Conservation (phyloP, 441 rosid species). For the Corymbia calophylla region DNA sequence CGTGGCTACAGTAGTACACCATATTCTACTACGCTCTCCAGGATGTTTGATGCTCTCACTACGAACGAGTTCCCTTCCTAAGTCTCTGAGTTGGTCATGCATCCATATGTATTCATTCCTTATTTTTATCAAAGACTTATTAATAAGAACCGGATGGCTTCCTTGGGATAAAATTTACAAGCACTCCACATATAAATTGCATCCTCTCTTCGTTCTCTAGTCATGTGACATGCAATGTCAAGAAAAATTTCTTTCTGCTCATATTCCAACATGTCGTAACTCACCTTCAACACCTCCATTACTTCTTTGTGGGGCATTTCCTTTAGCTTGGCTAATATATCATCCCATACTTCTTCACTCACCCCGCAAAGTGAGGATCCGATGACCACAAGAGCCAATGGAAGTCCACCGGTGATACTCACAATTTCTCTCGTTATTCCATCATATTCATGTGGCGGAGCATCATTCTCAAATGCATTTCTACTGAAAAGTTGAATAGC, state of each 20-base stretch:
- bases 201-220: not conserved
- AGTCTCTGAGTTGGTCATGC: not conserved
- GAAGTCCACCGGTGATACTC: not conserved
- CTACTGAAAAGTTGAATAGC: not conserved
- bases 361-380: not conserved
- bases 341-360: not conserved
- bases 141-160: rapidly evolving
- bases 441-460: not conserved
- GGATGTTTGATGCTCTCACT: rapidly evolving
- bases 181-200: not conserved
- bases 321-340: not conserved
- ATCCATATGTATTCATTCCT: rapidly evolving
- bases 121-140: not conserved
- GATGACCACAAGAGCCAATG: not conserved
- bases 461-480: not conserved
- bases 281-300: not conserved
- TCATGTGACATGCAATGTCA: not conserved
- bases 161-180: not conserved
- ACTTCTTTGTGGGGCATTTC: not conserved
- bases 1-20: not conserved
- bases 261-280: not conserved
- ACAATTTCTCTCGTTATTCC: not conserved
- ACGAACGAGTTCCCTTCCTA: not conserved
- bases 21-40: not conserved
- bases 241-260: not conserved